A percentile compares a stretch with the other conserved stretches of the same genome.
phyloP scores from a whole-genome alignment of 164 flowering plant species.

The Echeveria elegans region DNA sequence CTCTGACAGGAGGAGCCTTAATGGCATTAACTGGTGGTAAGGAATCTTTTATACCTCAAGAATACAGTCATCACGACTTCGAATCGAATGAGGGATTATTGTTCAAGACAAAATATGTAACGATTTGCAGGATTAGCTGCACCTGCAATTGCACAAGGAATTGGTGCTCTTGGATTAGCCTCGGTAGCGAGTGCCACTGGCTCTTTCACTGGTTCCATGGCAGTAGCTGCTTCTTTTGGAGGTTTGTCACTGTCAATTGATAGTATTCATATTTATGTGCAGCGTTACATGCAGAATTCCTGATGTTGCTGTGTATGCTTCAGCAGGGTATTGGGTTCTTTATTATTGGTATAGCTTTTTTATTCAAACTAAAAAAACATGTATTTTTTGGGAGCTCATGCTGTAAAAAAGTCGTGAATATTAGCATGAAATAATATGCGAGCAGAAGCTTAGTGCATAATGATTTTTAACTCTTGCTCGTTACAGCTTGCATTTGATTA shows the following conservation, averaged over 20 bases:
- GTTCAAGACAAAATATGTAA: slow-evolving; percentile 9
- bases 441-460: no score
- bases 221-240: slow-evolving; percentile 99
- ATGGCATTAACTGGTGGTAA: slow-evolving; percentile 97
- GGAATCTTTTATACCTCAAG: background rate
- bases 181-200: slow-evolving; percentile 97
- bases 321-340: no score
- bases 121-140: slow-evolving; percentile 82
- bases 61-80: slow-evolving; percentile 15
- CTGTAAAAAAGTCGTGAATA: no score
- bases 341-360: no score
- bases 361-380: no score
- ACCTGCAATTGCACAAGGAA: slow-evolving; percentile 78
- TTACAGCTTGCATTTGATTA: background rate
- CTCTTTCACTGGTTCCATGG: slow-evolving; percentile 97
- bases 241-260: slow-evolving; percentile 28
- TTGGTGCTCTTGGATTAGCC: slow-evolving; percentile 91
- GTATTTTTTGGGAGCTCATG: no score
- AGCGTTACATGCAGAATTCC: background rate
- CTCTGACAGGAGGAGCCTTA: slow-evolving; percentile 93
- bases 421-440: no score
- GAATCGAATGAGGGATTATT: background rate
- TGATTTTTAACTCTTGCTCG: background rate
- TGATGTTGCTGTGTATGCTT: background rate
- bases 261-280: no score